These are phyloP conservation scores for Tylopilus sp. DNA, from an alignment of 1,284 basidiomycete species.

Conservation along the genomic window DNA sequence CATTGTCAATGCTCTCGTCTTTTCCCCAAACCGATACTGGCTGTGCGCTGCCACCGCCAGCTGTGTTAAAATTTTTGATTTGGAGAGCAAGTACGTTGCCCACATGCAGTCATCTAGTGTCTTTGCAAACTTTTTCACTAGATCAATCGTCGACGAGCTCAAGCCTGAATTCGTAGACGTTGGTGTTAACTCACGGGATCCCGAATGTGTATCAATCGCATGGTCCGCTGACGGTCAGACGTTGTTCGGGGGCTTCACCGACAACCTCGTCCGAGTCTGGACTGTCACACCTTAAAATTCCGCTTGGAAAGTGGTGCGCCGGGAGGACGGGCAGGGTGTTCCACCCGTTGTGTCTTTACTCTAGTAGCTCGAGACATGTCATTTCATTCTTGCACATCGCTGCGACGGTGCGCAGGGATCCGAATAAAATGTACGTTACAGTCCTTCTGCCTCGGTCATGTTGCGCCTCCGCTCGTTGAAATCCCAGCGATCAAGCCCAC, in stretches of 20 bases:
- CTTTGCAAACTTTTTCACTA: slow-evolving; percentile 33
- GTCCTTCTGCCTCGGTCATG: slow-evolving; percentile 44
- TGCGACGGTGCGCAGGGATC: neutral
- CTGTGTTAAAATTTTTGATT: slow-evolving; percentile 99
- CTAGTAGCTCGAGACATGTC: slow-evolving; percentile 16
- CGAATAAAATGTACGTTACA: slow-evolving; percentile 1
- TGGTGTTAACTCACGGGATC: slow-evolving; percentile 77
- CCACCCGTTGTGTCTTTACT: slow-evolving; percentile 24
- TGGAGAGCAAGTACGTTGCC: slow-evolving; percentile 88
- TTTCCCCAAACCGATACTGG: slow-evolving; percentile 99
- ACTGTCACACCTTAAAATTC: slow-evolving; percentile 71
- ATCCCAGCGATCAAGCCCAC: slow-evolving; percentile 71
- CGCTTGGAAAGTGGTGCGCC: slow-evolving; percentile 31
- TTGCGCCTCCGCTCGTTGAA: slow-evolving; percentile 59
- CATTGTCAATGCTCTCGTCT: slow-evolving; percentile 98
- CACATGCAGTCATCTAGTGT: neutral
- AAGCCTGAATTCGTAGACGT: slow-evolving; percentile 87
- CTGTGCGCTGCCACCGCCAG: slow-evolving; percentile 97
- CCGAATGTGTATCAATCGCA: slow-evolving; percentile 96
- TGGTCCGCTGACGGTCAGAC: slow-evolving; percentile 99
- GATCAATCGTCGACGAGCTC: slow-evolving; percentile 98
- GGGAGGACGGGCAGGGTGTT: slow-evolving; percentile 15
- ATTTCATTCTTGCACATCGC: slow-evolving; percentile 9
- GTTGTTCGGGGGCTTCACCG: slow-evolving; percentile 93
- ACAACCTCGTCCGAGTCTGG: slow-evolving; percentile 91